Conservation (phyloP, 106 monocot genomes). For the Apostasia ramifera region DNA sequence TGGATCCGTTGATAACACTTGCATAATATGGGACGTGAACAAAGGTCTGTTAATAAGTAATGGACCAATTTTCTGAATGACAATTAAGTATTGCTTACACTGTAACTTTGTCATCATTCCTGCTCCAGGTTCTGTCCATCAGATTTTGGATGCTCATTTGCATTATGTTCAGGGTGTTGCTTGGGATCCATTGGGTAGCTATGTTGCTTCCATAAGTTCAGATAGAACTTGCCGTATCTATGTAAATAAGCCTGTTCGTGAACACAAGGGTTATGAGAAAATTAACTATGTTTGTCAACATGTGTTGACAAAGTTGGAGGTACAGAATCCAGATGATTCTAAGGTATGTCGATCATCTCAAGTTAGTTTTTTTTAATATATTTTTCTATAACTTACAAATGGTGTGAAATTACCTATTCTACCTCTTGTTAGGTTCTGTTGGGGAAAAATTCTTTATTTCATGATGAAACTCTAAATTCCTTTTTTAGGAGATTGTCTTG, state of each 20-base stretch:
- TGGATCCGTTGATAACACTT: constrained; percentile 85
- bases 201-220: constrained; percentile 90
- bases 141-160: constrained; percentile 82
- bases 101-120: neutral
- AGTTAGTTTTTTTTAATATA: neutral
- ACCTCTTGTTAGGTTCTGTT: constrained; percentile 25
- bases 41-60: constrained; percentile 42
- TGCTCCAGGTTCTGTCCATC: constrained; percentile 73
- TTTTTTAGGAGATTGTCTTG: constrained; percentile 86
- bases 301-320: constrained; percentile 49
- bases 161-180: constrained; percentile 98
- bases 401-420: neutral
- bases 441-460: constrained; percentile 66
- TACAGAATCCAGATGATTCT: constrained; percentile 48
- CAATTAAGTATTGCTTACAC: constrained; percentile 1
- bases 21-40: constrained; percentile 80
- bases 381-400: neutral
- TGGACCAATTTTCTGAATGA: neutral
- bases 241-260: constrained; percentile 55
- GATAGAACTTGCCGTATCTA: constrained; percentile 88
- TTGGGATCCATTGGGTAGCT: constrained; percentile 90
- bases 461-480: constrained; percentile 93
- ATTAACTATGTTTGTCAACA: constrained; percentile 78
- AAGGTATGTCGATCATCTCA: constrained; percentile 38
- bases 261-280: constrained; percentile 56